phyloP scores from a whole-genome alignment of 208 protist genomes.

The Wallacemonas collosoma region DNA sequence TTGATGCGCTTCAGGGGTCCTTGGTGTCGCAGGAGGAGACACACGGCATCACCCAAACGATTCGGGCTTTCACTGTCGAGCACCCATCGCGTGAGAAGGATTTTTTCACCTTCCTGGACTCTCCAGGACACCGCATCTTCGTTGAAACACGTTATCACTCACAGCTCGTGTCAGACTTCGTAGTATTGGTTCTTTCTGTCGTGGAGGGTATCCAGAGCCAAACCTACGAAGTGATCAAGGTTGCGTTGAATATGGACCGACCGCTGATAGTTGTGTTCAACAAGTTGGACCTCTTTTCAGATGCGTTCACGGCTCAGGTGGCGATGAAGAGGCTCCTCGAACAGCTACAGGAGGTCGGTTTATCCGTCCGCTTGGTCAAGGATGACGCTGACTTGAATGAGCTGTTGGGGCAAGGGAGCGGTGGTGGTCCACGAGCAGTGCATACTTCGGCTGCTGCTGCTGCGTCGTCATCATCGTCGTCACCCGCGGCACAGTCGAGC shows the following conservation, averaged over 20 bases:
- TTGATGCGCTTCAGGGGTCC: conserved; percentile 75
- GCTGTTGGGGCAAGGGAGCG: neutral
- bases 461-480: neutral
- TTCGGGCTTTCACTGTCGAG: conserved; percentile 71
- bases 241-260: conserved; percentile 82
- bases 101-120: conserved; percentile 88
- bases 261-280: conserved; percentile 88
- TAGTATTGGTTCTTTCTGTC: conserved; percentile 83
- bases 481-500: neutral
- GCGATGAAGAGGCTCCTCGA: conserved; percentile 43
- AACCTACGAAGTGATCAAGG: conserved; percentile 85
- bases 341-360: conserved; percentile 58
- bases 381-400: conserved; percentile 39
- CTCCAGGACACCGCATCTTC: conserved; percentile 87
- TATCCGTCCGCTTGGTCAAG: conserved; percentile 68
- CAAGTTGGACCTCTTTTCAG: conserved; percentile 85
- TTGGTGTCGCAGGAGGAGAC: conserved; percentile 55
- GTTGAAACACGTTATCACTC: conserved; percentile 78
- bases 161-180: conserved; percentile 65
- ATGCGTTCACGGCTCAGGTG: conserved; percentile 41
- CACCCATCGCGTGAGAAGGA: conserved; percentile 14
- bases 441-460: no score
- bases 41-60: conserved; percentile 76
- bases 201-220: conserved; percentile 82
- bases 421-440: neutral